A percentile compares a stretch with the other conserved stretches of the same genome.
Conservation (phyloP, 345 rosid species). For the Carallia pectinifolia region DNA sequence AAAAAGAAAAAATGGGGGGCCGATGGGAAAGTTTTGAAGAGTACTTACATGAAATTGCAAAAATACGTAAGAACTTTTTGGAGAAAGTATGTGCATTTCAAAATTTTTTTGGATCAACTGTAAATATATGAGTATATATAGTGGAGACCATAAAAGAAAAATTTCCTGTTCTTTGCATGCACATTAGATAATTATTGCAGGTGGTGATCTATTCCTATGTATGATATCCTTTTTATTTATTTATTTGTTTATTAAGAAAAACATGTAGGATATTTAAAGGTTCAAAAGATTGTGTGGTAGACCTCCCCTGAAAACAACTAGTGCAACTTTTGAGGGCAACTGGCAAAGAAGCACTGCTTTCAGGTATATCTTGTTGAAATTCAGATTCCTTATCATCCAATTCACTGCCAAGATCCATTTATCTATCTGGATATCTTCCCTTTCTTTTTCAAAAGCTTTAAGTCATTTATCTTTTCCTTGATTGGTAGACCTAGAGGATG, state of each 20-base stretch:
- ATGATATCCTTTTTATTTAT: too few relatives aligned
- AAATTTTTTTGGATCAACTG: too few relatives aligned
- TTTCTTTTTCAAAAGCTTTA: conserved; percentile 28
- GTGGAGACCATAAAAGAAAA: too few relatives aligned
- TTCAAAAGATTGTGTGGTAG: background rate
- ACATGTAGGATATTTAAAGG: background rate
- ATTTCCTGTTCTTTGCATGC: too few relatives aligned
- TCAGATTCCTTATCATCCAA: conserved; percentile 50
- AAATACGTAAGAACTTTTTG: too few relatives aligned
- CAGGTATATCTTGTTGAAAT: conserved; percentile 11
- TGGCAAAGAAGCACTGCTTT: background rate
- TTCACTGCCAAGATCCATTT: conserved; percentile 16
- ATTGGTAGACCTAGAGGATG: conserved; percentile 12
- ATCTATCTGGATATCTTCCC: conserved; percentile 10
- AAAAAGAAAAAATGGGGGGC: too few relatives aligned
- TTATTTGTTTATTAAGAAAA: too few relatives aligned
- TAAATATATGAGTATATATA: too few relatives aligned
- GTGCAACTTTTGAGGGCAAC: background rate
- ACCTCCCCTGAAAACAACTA: background rate
- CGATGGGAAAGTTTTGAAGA: too few relatives aligned
- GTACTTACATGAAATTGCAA: too few relatives aligned
- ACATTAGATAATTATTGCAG: background rate
- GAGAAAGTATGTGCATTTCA: too few relatives aligned
- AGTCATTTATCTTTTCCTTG: background rate
- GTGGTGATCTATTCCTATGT: too few relatives aligned